Base-by-base conservation (phyloP, 768 basidiomycete species). In the Cyclocybe aegerita region DNA sequence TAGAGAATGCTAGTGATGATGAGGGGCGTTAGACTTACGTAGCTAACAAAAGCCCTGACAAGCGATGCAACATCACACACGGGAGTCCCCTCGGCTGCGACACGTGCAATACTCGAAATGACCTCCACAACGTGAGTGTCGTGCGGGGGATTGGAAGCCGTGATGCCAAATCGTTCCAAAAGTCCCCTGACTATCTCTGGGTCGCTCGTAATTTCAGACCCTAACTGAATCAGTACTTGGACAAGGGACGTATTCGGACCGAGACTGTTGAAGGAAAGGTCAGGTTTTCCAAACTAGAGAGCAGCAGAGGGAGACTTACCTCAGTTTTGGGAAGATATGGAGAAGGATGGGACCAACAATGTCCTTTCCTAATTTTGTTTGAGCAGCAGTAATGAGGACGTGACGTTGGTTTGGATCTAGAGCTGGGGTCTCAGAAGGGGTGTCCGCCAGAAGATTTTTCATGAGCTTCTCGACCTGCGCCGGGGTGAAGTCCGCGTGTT, bases 321-420 rank as follows among this genome's bases (percentile, higher is more conserved):
- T 90, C 55, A 93, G 57, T 55, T 75, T 88, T 14, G 88, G 81
- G 54, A 93, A 75, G 45, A 91, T 81, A 55, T 81, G 82, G 58
- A 84, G 85, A 35, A 93, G 70, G 46, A 91, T 84, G 46, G 91
- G 87, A 17, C 77, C 74, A 32, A 89, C 76, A 33, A 83, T 81
- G 52, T 93, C 91, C 15, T 81, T 78, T 23, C 90, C 92, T 62
- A 88, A 88, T 71, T 91, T 93, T 47, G 83, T 76, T 65, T 90
- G 87, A 17, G 82, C 82, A 43, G 91, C 85, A 9, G 79, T 72
- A 39, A 93, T 81, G 42, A 93, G 75, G 31, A 83, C 83, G 60
- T 90, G 85, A 14, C 89, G 80, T 66, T 93, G 90, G 6, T 77
- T 68, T 23, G 79, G 73, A 62, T 91, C 90, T 53, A 93, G 69